These are phyloP conservation scores for Mesembryanthemum crystallinum DNA, from an alignment of 148 eudicot species.

Conservation along the genomic window DNA sequence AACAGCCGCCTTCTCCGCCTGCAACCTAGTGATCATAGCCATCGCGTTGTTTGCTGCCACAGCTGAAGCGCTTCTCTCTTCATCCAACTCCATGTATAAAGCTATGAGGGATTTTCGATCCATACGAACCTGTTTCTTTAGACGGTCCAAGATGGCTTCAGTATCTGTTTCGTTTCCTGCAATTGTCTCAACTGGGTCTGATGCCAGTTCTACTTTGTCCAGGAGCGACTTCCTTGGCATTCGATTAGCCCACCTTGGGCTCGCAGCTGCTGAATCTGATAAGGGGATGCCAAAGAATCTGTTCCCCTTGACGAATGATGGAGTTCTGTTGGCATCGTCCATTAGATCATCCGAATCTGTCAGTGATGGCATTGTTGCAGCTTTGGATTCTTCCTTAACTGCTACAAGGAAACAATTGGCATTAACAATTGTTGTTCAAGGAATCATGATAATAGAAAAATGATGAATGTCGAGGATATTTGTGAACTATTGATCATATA, in stretches of 20 bases:
- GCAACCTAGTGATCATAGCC: slow-evolving; percentile 96
- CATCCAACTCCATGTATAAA: slow-evolving; percentile 79
- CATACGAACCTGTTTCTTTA: slow-evolving; percentile 59
- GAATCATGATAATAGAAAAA: neutral
- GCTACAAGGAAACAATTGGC: slow-evolving; percentile 14
- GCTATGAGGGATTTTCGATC: slow-evolving; percentile 67
- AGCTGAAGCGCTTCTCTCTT: slow-evolving; percentile 93
- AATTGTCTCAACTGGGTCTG: slow-evolving; percentile 42
- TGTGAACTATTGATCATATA: neutral
- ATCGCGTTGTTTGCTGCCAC: slow-evolving; percentile 98
- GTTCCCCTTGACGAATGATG: slow-evolving; percentile 46
- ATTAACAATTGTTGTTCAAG: neutral
- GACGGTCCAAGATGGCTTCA: slow-evolving; percentile 43
- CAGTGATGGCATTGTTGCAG: slow-evolving; percentile 35
- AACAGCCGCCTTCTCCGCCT: slow-evolving; percentile 91
- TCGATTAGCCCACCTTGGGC: slow-evolving; percentile 56
- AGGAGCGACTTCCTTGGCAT: slow-evolving; percentile 44
- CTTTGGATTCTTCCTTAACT: slow-evolving; percentile 44
- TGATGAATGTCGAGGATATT: neutral
- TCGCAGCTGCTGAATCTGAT: slow-evolving; percentile 54
- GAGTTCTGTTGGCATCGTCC: slow-evolving; percentile 53
- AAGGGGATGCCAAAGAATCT: slow-evolving; percentile 58
- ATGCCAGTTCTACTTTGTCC: slow-evolving; percentile 52
- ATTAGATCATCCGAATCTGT: slow-evolving; percentile 49
- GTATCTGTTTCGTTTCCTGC: slow-evolving; percentile 43